Conservation (phyloP, 75 land plant genomes). For the Selaginella tamariscina region DNA sequence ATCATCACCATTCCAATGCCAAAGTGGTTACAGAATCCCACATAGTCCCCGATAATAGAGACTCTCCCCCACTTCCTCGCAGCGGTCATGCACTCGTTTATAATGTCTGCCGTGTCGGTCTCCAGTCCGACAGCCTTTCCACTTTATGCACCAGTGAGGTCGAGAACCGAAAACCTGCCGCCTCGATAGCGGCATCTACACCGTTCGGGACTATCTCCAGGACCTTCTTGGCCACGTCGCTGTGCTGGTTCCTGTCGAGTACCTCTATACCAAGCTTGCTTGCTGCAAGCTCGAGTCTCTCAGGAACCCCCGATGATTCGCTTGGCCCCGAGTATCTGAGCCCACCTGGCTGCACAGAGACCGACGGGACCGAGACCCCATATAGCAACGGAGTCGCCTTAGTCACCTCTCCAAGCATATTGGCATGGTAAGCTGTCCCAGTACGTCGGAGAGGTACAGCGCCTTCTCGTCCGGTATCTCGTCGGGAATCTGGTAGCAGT, state of each 20-base stretch:
- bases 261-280: background rate
- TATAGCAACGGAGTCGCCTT: slow-evolving; percentile 28
- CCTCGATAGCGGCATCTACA: slow-evolving; percentile 4
- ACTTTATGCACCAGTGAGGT: background rate
- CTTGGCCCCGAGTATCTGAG: slow-evolving; percentile 11
- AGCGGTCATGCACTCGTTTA: background rate
- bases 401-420: slow-evolving; percentile 15
- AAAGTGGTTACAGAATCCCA: slow-evolving; percentile 19
- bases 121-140: slow-evolving; percentile 2
- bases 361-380: slow-evolving; percentile 28
- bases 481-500: slow-evolving; percentile 7
- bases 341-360: slow-evolving; percentile 18
- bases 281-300: slow-evolving; percentile 3
- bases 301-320: background rate
- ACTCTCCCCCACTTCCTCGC: slow-evolving; percentile 9
- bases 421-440: slow-evolving; percentile 19
- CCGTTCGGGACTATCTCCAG: background rate
- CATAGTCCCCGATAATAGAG: slow-evolving; percentile 13
- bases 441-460: slow-evolving; percentile 5
- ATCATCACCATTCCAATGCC: slow-evolving; percentile 24
- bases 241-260: background rate
- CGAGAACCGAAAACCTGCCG: slow-evolving; percentile 8
- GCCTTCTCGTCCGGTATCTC: slow-evolving; percentile 7
- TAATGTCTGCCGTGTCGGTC: slow-evolving; percentile 8
- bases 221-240: background rate